Evolutionary conservation across 2,329 filamentous ascomycete species (phyloP), one percentile per base, ranked within the genome.

Genomic region (Trichoderma simmonsii): DNA sequence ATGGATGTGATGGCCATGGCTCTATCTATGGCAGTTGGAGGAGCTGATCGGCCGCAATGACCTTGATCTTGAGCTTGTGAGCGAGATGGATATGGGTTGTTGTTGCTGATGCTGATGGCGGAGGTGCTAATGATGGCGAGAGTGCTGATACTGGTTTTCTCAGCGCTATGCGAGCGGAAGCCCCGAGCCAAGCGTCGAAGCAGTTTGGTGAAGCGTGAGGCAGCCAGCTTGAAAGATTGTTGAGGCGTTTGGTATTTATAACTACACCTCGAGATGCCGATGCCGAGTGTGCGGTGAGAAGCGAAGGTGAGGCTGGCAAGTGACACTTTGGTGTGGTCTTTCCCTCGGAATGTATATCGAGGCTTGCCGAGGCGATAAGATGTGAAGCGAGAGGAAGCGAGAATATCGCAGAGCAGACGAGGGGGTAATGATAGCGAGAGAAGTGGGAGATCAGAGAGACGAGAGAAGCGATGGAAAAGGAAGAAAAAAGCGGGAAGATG

Each of bases 1-100:
- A 83, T 78, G 75, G 82, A 86, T 72, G 81, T 77, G 74, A 83
- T n/a, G 62, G 51, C 39, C 71, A 69, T 72, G 48, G 60, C 39
- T 56, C 34, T 36, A n/a, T 54, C 64, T 43, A 54, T 54, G 26
- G n/a, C 36, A 12, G 70, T 30, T 3, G 62, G 34, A 36, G 48
- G 30, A 18, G 36, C 18, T 12, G 64, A 48, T 15, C 6, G 51
- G 56, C 54, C 36, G 26, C 34, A 21, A 51, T n/a, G 56, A 14
- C 65, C 39, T 43, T 43, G 39, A 43, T n/a, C 56, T n/a, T 60
- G 59, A 61, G 32, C 30, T 15, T 30, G 24, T 32, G 65, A 8
- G 8, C 18, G 54, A 34, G 65, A 56, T 12, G 59, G 56, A 70
- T n/a, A 36, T 14, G 56, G 11, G 15, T 61, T 24, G 67, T 30